Evolutionary conservation across 352 stramenopile genomes (phyloP), one percentile per base, ranked within the genome.

Genomic region (Phytophthora aleatoria): DNA sequence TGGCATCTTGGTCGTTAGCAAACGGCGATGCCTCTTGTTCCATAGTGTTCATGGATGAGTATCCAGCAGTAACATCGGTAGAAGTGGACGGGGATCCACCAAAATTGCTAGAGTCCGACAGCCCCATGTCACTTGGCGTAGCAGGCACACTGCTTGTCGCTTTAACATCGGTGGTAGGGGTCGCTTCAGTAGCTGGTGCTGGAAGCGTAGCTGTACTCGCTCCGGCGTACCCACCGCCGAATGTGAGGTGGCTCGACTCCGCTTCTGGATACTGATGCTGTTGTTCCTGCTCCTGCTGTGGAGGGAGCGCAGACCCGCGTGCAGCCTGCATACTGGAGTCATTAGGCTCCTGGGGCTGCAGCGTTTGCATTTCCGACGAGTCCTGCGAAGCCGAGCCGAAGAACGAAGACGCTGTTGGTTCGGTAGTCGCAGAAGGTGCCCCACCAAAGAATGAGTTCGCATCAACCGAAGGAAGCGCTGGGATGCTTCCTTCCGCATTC

Each of bases 341-440:
- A 50, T 51, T 36, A 36, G 51, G n/a, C 11, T 44, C 15, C 9
- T 66, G 49, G 44, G 43, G 10, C 49, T 66, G 61, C 20, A 38
- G 11, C 20, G 44, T 24, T 33, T 71, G 56, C 11, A 60, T 9
- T 16, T 62, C 52, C 12, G 64, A 67, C 57, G 39, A 77, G 61
- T 43, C 50, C 42, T 61, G 53, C n/a, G 38, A 50, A 55, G 58
- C 33, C 9, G 45, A 59, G 12, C 73, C 65, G 16, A 80, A 80
- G 50, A 74, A 80, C 11, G 71, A 67, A 0, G 76, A 71, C n/a
- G 67, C 36, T 61, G 72, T 67, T 3, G 45, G 35, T 28, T 68
- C 44, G 28, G 50, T 35, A 43, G 41, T 43, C 24, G 36, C 30
- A 13, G 64, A 44, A 16, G 48, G 16, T 42, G 52, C 33, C 15